Conservation (phyloP, 306 rosid species). For the Cucurbita pepo region DNA sequence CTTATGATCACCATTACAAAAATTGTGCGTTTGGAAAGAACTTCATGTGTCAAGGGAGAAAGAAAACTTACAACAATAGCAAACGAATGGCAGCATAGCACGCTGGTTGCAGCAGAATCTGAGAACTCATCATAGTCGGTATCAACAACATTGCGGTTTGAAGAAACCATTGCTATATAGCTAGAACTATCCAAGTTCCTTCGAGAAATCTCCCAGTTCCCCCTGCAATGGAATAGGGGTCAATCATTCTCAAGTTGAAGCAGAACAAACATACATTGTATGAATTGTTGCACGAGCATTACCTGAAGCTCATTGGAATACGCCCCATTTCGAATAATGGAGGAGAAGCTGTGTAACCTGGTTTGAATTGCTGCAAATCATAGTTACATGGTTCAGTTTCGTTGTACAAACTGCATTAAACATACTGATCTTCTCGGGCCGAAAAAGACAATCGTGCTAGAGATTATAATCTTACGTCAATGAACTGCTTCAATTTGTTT, state of each 20-base stretch:
- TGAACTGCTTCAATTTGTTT: not conserved
- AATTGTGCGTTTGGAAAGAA: not conserved
- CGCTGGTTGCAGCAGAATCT: constrained; percentile 35
- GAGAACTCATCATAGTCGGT: constrained; percentile 49
- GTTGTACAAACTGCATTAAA: not conserved
- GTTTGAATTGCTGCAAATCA: constrained; percentile 56
- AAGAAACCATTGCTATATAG: constrained; percentile 73
- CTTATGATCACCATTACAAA: not conserved
- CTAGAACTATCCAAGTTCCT: constrained; percentile 57
- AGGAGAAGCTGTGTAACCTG: constrained; percentile 86
- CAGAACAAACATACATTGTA: not conserved
- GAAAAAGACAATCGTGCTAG: not conserved
- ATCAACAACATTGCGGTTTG: constrained; percentile 30
- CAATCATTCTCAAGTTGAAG: not conserved
- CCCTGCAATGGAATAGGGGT: constrained; percentile 34
- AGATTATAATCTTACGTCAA: not conserved
- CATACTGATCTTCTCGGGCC: not conserved
- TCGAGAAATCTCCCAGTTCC: constrained; percentile 87
- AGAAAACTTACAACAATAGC: constrained; percentile 44
- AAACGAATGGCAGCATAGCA: constrained; percentile 39
- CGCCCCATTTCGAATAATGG: constrained; percentile 75
- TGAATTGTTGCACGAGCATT: constrained; percentile 2
- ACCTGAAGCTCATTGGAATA: constrained; percentile 95
- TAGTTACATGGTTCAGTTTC: not conserved
- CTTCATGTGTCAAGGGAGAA: not conserved